phyloP scores from a whole-genome alignment of 768 basidiomycete genomes.

The Dioszegia crocea region DNA sequence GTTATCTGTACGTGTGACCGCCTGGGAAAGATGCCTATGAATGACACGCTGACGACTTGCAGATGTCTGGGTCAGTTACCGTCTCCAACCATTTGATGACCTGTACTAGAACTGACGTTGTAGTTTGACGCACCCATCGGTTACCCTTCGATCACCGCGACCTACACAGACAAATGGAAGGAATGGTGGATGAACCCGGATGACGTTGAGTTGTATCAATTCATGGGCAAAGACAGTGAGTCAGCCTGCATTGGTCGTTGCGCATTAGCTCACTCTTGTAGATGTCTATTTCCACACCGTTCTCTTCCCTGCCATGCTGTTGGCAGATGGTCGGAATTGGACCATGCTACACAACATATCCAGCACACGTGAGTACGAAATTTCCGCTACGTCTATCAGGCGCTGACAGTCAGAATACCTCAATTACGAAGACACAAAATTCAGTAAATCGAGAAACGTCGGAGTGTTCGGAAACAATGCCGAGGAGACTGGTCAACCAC shows the following conservation, averaged over 20 bases:
- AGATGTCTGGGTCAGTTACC: conserved; percentile 85
- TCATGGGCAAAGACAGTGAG: conserved; percentile 95
- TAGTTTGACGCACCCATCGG: conserved; percentile 97
- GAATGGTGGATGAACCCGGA: conserved; percentile 94
- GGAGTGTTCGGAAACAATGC: conserved; percentile 93
- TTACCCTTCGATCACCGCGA: conserved; percentile 94
- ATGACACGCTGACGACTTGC: conserved; percentile 2
- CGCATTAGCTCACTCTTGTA: conserved; percentile 1
- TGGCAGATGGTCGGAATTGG: conserved; percentile 88
- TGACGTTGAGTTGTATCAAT: conserved; percentile 88
- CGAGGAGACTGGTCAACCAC: conserved; percentile 83
- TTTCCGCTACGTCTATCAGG: not conserved
- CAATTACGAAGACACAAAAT: conserved; percentile 98
- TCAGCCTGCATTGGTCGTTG: not conserved
- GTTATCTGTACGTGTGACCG: conserved; percentile 80
- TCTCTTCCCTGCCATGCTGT: conserved; percentile 82
- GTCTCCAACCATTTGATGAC: not conserved
- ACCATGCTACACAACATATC: conserved; percentile 90
- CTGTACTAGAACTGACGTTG: not conserved
- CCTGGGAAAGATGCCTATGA: not conserved
- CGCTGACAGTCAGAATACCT: conserved; percentile 68
- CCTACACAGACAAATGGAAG: conserved; percentile 90
- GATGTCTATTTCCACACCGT: conserved; percentile 94
- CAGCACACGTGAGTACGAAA: conserved; percentile 68
- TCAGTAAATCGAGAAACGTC: conserved; percentile 93